These are phyloP conservation scores for Fusarium illudens DNA, from an alignment of 2,329 filamentous ascomycete genomes.

Conservation along the genomic window DNA sequence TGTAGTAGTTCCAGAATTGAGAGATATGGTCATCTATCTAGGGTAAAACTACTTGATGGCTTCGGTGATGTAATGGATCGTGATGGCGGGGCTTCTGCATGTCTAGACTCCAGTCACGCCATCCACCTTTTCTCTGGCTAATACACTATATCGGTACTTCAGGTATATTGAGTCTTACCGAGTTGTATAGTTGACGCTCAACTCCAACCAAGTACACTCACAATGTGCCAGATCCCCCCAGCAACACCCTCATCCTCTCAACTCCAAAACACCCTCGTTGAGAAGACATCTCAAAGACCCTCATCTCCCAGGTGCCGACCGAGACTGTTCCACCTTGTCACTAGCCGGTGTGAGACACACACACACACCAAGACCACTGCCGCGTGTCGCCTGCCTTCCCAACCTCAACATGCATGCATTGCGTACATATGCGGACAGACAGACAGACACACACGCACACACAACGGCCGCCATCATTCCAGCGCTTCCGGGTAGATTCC, in stretches of 20 bases:
- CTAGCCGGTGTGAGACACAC: not conserved
- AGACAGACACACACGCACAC: no score
- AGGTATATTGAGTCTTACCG: no score
- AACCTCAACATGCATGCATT: not conserved
- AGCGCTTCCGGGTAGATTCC: slow-evolving; percentile 1
- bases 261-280: not conserved
- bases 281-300: not conserved
- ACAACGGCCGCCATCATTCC: slow-evolving; percentile 17
- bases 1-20: not conserved
- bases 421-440: not conserved
- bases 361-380: not conserved
- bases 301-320: not conserved
- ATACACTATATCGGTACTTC: not conserved
- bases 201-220: not conserved
- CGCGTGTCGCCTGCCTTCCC: not conserved
- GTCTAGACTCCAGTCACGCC: slow-evolving; percentile 6
- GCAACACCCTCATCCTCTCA: not conserved
- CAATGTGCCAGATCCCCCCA: not conserved
- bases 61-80: slow-evolving; percentile 34
- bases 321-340: slow-evolving; percentile 2
- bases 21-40: not conserved
- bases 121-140: slow-evolving; percentile 5
- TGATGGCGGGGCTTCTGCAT: slow-evolving; percentile 13
- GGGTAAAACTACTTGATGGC: not conserved
- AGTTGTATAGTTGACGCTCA: not conserved